These are phyloP conservation scores for Gillenia trifoliata DNA, from an alignment of 306 rosid genomes.

Conservation along the genomic window DNA sequence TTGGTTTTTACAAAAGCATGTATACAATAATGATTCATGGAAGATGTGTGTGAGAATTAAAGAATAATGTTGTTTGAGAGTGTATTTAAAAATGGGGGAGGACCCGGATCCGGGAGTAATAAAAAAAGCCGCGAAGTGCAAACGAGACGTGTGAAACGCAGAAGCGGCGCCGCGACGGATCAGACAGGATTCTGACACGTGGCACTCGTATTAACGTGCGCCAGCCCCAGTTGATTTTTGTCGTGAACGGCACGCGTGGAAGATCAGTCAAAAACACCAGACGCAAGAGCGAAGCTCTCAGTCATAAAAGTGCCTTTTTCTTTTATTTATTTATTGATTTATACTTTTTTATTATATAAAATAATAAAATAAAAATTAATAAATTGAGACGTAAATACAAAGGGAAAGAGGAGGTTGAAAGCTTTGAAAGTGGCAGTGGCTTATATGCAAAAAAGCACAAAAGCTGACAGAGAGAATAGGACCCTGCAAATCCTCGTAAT, in stretches of 20 bases:
- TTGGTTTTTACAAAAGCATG: too few relatives aligned
- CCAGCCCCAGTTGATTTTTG: slow-evolving; percentile 34
- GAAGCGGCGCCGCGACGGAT: slow-evolving; percentile 48
- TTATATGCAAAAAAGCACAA: slow-evolving; percentile 1
- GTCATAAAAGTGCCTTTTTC: slow-evolving; percentile 9
- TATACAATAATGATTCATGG: too few relatives aligned
- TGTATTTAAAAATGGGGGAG: too few relatives aligned
- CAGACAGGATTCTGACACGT: slow-evolving; percentile 33
- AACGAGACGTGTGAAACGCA: slow-evolving; percentile 17
- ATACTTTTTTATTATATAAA: not conserved
- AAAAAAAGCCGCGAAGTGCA: not conserved
- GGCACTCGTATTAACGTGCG: slow-evolving; percentile 16
- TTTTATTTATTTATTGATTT: too few relatives aligned
- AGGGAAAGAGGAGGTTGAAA: not conserved
- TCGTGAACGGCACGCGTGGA: slow-evolving; percentile 85
- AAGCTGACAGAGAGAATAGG: not conserved
- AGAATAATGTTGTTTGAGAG: too few relatives aligned
- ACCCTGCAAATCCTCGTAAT: slow-evolving; percentile 28
- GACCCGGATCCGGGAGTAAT: too few relatives aligned
- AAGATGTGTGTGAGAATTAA: too few relatives aligned
- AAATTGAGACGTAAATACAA: not conserved
- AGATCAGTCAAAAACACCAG: slow-evolving; percentile 56
- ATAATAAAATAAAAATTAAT: not conserved
- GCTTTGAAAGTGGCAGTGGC: not conserved
- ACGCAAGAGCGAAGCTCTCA: slow-evolving; percentile 8